Evolutionary conservation across 192 early-diverging fungal genomes (phyloP).

Genomic region (Entophlyctis luteolus): DNA sequence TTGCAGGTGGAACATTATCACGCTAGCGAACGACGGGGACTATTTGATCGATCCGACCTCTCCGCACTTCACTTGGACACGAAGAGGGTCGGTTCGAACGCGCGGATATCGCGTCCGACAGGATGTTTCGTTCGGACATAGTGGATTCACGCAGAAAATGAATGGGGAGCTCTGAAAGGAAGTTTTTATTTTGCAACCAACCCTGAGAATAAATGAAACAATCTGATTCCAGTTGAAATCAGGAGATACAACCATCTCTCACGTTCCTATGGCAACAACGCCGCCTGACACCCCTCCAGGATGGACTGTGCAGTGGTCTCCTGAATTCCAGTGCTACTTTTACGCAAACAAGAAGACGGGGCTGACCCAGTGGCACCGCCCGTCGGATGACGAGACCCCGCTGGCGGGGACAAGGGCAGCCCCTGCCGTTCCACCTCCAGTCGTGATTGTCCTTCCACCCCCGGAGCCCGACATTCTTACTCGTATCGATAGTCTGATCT

Average conservation of each 20-base stretch:
- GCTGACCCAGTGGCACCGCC: slow-evolving; percentile 2
- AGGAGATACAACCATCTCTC: too few species aligned
- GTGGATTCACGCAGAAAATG: slow-evolving; percentile 45
- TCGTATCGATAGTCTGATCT: background rate
- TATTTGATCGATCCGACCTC: slow-evolving; percentile 50
- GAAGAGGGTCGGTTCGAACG: slow-evolving; percentile 38
- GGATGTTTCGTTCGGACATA: slow-evolving; percentile 47
- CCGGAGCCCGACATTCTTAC: background rate
- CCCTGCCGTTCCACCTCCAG: background rate
- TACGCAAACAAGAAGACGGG: background rate
- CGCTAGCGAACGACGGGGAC: slow-evolving; percentile 31
- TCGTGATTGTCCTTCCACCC: background rate
- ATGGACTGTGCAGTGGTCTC: slow-evolving; percentile 16
- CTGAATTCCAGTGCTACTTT: slow-evolving; percentile 7
- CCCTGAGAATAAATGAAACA: too few species aligned
- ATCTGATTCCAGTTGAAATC: too few species aligned
- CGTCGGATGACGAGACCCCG: background rate
- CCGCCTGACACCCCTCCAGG: background rate
- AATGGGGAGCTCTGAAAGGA: slow-evolving; percentile 32
- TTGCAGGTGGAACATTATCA: slow-evolving; percentile 52
- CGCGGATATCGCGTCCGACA: slow-evolving; percentile 37
- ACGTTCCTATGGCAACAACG: background rate
- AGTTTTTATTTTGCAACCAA: too few species aligned
- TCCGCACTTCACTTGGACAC: slow-evolving; percentile 52
- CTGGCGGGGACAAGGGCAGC: background rate